Base-by-base conservation (phyloP, 1,284 basidiomycete species). In the Coniophora puteana region DNA sequence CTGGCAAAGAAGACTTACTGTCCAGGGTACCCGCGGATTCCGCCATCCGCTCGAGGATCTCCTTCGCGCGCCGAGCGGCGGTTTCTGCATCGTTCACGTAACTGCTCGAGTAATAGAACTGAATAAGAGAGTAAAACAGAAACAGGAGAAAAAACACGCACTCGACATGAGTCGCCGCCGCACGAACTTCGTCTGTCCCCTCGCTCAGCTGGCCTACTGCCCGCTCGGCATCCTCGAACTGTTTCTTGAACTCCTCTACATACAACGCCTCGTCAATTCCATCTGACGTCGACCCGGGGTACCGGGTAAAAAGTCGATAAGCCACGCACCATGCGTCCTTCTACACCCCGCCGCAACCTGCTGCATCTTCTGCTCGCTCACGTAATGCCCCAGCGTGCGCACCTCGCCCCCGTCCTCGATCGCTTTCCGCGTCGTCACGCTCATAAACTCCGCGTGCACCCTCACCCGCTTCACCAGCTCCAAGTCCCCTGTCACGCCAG, bases 381-480 rank as follows among this genome's bases (percentile, higher is more conserved):
- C 87, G 59, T 90, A 92, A 56, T 88, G 85, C 6, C 81, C 86
- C 40, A 91, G 59, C n/a, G 80, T 83, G 36, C 87, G 70, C 6
- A 71, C 72, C 39, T 69, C 76, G 36, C 80, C 80, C 2, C 84
- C 85, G 0, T 72, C 66, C 44, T 86, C 82, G 36, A 86, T 83
- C 3, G 81, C 78, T 49, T 72, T 78, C 27, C 81, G 68, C 38
- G 79, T 75, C 2, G 73, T 63, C 4, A 68, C 61, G n/a, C 81
- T 84, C 58, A 89, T 63, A 51, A 90, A 89, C 45, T 88, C 85
- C 31, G 72, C 69, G 53, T 89, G 85, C 6, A 90, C 74, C 36
- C 66, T 66, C 10, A 90, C 78, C 23, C 69, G 70, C 25, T 70
- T 67, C 29, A 86, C 77, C 38, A 88, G 72, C 24, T 83, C 78